phyloP scores from a whole-genome alignment of 495 filamentous ascomycete species.

The Aspergillus taichungensis region DNA sequence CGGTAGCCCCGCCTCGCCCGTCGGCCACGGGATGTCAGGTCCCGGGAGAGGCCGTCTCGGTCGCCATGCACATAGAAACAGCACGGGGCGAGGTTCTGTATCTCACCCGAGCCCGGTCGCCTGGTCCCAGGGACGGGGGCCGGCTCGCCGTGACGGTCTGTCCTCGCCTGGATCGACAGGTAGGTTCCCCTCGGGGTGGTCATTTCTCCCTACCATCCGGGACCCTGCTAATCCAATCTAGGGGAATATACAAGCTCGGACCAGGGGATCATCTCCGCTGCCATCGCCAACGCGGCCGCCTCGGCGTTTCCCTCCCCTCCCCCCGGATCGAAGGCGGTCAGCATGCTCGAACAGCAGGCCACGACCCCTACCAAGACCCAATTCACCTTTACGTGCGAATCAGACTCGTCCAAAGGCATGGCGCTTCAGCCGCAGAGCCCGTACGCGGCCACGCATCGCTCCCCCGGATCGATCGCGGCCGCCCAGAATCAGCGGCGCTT shows the following conservation, averaged over 20 bases:
- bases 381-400: conserved; percentile 87
- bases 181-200: conserved; percentile 11
- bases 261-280: conserved; percentile 76
- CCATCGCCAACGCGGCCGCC: conserved; percentile 83
- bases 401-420: conserved; percentile 59
- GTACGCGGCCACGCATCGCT: conserved; percentile 23
- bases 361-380: conserved; percentile 61
- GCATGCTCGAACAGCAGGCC: conserved; percentile 62
- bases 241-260: conserved; percentile 34
- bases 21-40: conserved; percentile 60
- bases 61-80: conserved; percentile 37
- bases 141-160: conserved; percentile 30
- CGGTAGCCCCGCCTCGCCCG: conserved; percentile 40
- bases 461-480: conserved; percentile 23
- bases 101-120: conserved; percentile 30
- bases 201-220: background rate
- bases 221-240: conserved; percentile 9
- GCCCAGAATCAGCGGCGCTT: conserved; percentile 30
- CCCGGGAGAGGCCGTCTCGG: conserved; percentile 74
- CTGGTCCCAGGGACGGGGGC: conserved; percentile 26
- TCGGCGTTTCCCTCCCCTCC: conserved; percentile 54
- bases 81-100: conserved; percentile 58
- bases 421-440: conserved; percentile 37
- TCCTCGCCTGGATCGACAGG: conserved; percentile 32
- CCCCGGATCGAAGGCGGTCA: conserved; percentile 61